Base-by-base conservation (phyloP, 2,329 filamentous ascomycete species). In the Sporothrix schenckii region DNA sequence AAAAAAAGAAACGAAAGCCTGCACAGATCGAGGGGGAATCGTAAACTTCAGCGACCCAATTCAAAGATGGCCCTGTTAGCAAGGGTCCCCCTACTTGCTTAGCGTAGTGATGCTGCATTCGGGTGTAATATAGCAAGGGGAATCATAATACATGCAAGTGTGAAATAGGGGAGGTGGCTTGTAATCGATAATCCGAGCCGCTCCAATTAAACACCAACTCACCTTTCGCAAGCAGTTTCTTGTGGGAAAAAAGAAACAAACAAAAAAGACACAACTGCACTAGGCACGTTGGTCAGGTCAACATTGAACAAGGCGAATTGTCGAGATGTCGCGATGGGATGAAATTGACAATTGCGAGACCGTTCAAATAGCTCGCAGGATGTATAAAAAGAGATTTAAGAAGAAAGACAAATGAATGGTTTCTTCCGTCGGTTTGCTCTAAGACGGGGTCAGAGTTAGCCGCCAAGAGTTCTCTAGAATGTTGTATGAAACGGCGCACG, bases 341-440 rank as follows among this genome's bases (percentile, higher is more conserved):
- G 41, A 39, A 67, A 54, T 27, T 56, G 1, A 47, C 47, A 11
- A n/a, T 2, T 11, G 34, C 47, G 2, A 19, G 30, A 21, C 10
- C n/a, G 54, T 39, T 60, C 16, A 14, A 1, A 44, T 39, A 27
- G 50, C 19, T 9, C 14, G 16, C 16, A 21, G 44, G 66, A 34
- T 21, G 56, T 63, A 68, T 50, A 49, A 60, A 66, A 60, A 27
- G 34, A 47, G 11, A 14, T 30, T 53, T 34, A 27, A 19, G 44
- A 58, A 69, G 70, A 61, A 66, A 67, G 47, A 10, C 70, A 71
- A 69, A 16, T 69, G 34, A 69, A 71, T 66, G 70, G 47, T 66
- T 69, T 69, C 66, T 61, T 68, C 53, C 34, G 54, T 68, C 60
- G 34, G 21, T 41, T 24, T 39, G 21, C 11, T 14, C 63, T 47